Evolutionary conservation across 2,329 filamentous ascomycete species (phyloP), one percentile per base, ranked within the genome.

Genomic region (Aspergillus novoparasiticus): DNA sequence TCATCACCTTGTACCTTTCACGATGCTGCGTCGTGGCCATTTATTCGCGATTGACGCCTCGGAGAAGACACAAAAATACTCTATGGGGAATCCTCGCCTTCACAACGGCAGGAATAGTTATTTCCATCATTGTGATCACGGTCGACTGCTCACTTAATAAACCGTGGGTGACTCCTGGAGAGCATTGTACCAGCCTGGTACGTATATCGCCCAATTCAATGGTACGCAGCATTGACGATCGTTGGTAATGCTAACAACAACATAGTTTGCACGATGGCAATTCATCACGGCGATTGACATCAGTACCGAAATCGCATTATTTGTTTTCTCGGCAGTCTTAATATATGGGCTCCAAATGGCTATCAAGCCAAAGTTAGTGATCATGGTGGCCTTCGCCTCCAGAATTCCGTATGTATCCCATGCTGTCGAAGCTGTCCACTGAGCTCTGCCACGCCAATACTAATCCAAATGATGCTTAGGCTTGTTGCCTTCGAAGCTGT

Each of bases 1-100:
- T 82, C 41, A 34, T 79, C 30, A 71, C 73, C 0, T 61, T 81
- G 16, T 80, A 76, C 67, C 66, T 79, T 14, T 78, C 64, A 26
- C 59, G 63, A 58, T 64, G 62, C 34, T 66, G 58, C 45, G 48
- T 61, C 14, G 43, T 61, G 4, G 59, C 51, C 43, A 50, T 61
- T 19, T 61, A 79, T 58, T 66, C 77, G 32, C 77, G 78, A 11
- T 68, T 81, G 28, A 78, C 78, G 10, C 77, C 77, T 28, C 71
- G 76, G 34, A 70, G 69, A 11, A 63, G 63, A 4, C 79, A 81
- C 67, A 67, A 68, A 6, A 59, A 59, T 16, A 59, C 48, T 9
- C 21, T 76, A 6, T 72, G 72, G 51, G 56, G 59, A 0, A 72
- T 75, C 10, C 67, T 81, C 2, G 72, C 46, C 11, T 58, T 64